Evolutionary conservation across 1,139 yeast genomes (phyloP), one percentile per base, ranked within the genome.

Genomic region (Schwanniomyces etchellsii): DNA sequence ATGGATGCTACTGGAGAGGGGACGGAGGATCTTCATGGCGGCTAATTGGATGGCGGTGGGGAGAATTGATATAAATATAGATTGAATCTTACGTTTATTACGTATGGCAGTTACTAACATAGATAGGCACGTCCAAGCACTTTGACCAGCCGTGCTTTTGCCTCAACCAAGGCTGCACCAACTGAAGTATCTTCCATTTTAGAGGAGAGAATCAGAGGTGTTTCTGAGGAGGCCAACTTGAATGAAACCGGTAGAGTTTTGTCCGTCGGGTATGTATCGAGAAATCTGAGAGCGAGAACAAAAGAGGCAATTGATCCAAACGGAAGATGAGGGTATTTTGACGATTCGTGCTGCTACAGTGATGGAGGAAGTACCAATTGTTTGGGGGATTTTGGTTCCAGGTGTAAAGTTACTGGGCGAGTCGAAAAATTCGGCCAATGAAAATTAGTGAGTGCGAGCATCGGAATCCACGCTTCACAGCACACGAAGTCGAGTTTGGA

Each of bases 231-330:
- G 70, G 88, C 96, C 55, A 81, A 86, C 81, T 82, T 93, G 59
- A 88, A 91, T 72, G 98, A 93, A 76, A 93, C 98, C 64, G 99
- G 99, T 69, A 88, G 95, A 73, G 98, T 93, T 60, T 78, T 93
- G 63, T 83, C 97, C 51, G 96, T 93, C 62, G 97, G 86, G 85
- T 78, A 73, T 53, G 84, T 77, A 41, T 34, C 5, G 11, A 9
- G 7, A 23, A 23, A 9, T 23, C 7, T 7, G 12, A 25, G 27
- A 10, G 7, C 13, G n/a, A n/a, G n/a, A n/a, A n/a, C n/a, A n/a
- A n/a, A n/a, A n/a, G n/a, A n/a, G n/a, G n/a, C n/a, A n/a, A n/a
- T n/a, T n/a, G n/a, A n/a, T n/a, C n/a, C n/a, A n/a, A n/a, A n/a
- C n/a, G n/a, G n/a, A n/a, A n/a, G n/a, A n/a, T n/a, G n/a, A n/a